These are phyloP conservation scores for Globisporangium lucens DNA, from an alignment of 352 stramenopile species.

Conservation along the genomic window DNA sequence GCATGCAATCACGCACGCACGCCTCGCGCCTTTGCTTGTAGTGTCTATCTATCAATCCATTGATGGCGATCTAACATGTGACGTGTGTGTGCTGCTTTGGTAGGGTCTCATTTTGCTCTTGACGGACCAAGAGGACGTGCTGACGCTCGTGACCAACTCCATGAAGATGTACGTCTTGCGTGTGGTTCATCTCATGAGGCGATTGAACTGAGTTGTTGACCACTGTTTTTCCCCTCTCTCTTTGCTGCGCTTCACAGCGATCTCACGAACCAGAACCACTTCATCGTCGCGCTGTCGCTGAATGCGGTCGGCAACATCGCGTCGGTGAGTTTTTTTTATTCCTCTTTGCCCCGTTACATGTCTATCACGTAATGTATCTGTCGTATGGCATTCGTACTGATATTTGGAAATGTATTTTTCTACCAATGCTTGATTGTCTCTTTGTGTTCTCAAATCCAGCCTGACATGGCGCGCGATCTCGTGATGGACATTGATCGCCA, in stretches of 20 bases:
- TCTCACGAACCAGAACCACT: slow-evolving; percentile 93
- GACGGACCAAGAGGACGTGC: slow-evolving; percentile 98
- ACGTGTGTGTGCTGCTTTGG: slow-evolving; percentile 5
- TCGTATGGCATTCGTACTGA: not conserved
- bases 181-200: not conserved
- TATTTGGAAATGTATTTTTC: not conserved
- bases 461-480: slow-evolving; percentile 98
- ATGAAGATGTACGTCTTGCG: slow-evolving; percentile 90
- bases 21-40: not conserved
- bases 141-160: slow-evolving; percentile 99
- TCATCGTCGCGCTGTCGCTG: slow-evolving; percentile 95
- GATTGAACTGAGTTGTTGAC: not conserved
- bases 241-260: slow-evolving; percentile 49
- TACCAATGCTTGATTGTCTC: slow-evolving; percentile 1
- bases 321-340: slow-evolving; percentile 52
- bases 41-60: not conserved
- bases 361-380: too few species aligned
- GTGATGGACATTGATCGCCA: slow-evolving; percentile 98
- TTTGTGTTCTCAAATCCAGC: slow-evolving; percentile 25
- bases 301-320: slow-evolving; percentile 98
- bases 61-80: not conserved
- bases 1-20: not conserved
- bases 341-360: too few species aligned
- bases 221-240: not conserved
- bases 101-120: slow-evolving; percentile 96